Evolutionary conservation across 768 basidiomycete genomes (phyloP).

Genomic region (Rhizopogon salebrosus): DNA sequence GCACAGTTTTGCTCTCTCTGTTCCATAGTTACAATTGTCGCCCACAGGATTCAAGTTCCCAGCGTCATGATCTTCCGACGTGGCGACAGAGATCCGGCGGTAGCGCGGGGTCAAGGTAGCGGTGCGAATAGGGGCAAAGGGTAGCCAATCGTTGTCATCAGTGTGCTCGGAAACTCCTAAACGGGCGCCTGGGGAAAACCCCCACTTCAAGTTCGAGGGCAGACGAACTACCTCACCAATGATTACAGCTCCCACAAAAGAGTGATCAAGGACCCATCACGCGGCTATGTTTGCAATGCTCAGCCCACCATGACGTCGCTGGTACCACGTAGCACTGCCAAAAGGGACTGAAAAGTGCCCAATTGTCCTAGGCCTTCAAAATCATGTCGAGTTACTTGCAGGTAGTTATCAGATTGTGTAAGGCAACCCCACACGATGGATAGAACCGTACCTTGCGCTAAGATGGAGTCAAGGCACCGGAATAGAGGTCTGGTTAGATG

Average conservation of each 20-base stretch:
- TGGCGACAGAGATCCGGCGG: too few species aligned
- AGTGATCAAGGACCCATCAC: conserved; percentile 79
- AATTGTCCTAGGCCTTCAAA: conserved; percentile 70
- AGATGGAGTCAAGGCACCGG: conserved; percentile 66
- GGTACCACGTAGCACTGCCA: conserved; percentile 53
- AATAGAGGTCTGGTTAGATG: conserved; percentile 74
- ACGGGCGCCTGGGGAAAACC: conserved; percentile 48
- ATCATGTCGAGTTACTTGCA: conserved; percentile 86
- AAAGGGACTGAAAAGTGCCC: conserved; percentile 65
- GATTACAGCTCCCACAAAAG: conserved; percentile 73
- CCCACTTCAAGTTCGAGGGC: conserved; percentile 3
- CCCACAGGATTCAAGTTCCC: too few species aligned
- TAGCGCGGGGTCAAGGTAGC: too few species aligned
- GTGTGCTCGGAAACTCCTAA: conserved; percentile 72
- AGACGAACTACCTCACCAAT: conserved; percentile 44
- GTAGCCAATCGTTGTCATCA: conserved; percentile 64
- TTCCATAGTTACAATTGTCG: too few species aligned
- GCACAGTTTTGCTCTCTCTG: too few species aligned
- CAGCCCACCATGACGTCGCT: conserved; percentile 59
- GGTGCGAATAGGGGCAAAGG: too few species aligned
- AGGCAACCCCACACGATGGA: background rate
- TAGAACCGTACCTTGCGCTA: conserved; percentile 64
- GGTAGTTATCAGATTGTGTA: background rate
- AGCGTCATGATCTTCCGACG: too few species aligned
- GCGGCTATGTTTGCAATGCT: conserved; percentile 78